phyloP scores from a whole-genome alignment of 1,139 yeast species.

The Debaryomyces coudertii region DNA sequence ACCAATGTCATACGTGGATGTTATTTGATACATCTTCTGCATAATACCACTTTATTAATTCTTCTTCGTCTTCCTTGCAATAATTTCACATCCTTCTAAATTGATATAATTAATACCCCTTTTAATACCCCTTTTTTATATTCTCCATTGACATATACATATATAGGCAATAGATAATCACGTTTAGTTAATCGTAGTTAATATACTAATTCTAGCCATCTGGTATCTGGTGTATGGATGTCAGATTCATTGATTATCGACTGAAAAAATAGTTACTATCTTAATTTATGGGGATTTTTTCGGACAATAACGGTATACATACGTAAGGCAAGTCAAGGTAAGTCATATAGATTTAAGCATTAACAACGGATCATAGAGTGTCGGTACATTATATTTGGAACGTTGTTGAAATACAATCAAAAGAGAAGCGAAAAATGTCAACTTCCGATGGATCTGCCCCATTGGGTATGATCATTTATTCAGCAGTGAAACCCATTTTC shows the following conservation, averaged over 20 bases:
- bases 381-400: not conserved
- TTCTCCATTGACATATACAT: not conserved
- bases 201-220: not conserved
- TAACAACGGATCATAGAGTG: not conserved
- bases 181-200: not conserved
- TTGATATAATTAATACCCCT: not conserved
- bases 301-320: not conserved
- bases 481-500: constrained; percentile 83
- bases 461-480: constrained; percentile 73
- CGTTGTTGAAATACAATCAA: not conserved
- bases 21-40: not conserved
- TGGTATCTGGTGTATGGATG: not conserved
- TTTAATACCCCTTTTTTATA: not conserved
- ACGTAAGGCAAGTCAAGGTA: not conserved
- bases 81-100: not conserved
- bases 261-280: not conserved
- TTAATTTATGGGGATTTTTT: not conserved
- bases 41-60: not conserved
- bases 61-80: not conserved
- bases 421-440: constrained; percentile 3
- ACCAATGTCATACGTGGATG: not conserved
- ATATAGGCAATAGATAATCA: not conserved
- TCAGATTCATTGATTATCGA: not conserved
- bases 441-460: constrained; percentile 10
- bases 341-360: not conserved